Conservation (phyloP, 768 basidiomycete species). For the Kwoniella dejecticola region DNA sequence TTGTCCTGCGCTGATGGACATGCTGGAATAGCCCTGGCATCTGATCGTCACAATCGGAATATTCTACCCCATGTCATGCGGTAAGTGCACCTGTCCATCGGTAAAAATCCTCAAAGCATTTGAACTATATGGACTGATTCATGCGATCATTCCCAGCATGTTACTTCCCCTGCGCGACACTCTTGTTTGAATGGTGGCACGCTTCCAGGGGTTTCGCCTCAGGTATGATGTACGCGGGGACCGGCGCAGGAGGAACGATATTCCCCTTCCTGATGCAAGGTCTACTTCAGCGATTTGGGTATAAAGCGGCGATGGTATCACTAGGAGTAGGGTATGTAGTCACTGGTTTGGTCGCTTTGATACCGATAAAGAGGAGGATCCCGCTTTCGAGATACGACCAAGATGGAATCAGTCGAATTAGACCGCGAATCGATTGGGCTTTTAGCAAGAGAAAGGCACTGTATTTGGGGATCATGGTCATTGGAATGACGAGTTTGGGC, state of each 20-base stretch:
- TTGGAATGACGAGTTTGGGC: slow-evolving; percentile 41
- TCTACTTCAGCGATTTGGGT: slow-evolving; percentile 42
- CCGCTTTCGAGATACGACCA: slow-evolving; percentile 27
- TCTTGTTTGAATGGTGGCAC: slow-evolving; percentile 52
- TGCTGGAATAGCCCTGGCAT: slow-evolving; percentile 45
- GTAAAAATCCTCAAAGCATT: too few species aligned
- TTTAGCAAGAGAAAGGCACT: slow-evolving; percentile 31
- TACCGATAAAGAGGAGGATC: slow-evolving; percentile 45
- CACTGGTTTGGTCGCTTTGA: slow-evolving; percentile 28
- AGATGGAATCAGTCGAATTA: background rate
- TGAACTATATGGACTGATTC: too few species aligned
- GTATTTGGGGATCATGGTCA: slow-evolving; percentile 30
- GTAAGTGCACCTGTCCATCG: slow-evolving; percentile 10
- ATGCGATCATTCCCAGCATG: too few species aligned
- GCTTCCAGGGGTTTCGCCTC: slow-evolving; percentile 40
- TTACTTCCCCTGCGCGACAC: slow-evolving; percentile 46
- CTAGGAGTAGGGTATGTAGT: slow-evolving; percentile 39
- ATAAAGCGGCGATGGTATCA: slow-evolving; percentile 49
- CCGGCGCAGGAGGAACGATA: slow-evolving; percentile 46
- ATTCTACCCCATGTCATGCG: slow-evolving; percentile 42
- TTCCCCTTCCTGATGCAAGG: slow-evolving; percentile 50
- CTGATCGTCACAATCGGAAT: slow-evolving; percentile 45
- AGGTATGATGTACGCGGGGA: slow-evolving; percentile 49
- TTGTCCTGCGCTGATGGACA: background rate
- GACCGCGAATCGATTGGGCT: slow-evolving; percentile 17